A percentile compares a stretch with the other conserved stretches of the same genome.
Conservation (phyloP, 2,329 filamentous ascomycete genomes). For the Botrytis pseudocinerea region DNA sequence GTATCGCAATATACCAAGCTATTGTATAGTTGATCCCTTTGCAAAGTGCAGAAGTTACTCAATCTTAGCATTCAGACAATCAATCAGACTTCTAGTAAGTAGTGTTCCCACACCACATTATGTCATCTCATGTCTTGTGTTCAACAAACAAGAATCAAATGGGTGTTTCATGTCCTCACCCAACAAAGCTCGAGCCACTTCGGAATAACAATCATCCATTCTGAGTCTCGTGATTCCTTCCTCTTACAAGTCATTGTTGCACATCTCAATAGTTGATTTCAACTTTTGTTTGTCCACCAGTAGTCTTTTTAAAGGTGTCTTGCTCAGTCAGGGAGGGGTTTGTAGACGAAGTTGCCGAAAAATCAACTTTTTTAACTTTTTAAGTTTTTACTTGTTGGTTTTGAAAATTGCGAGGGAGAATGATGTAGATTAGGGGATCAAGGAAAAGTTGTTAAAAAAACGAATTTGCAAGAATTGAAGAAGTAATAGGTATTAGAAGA, state of each 20-base stretch:
- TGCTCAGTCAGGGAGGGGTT: background rate
- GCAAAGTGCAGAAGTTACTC: too few species aligned
- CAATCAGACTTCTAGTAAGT: background rate
- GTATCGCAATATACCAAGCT: too few species aligned
- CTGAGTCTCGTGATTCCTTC: background rate
- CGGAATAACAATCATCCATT: background rate
- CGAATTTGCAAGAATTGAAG: background rate
- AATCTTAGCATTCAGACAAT: too few species aligned
- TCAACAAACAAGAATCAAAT: background rate
- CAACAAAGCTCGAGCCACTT: background rate
- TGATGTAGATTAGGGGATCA: background rate
- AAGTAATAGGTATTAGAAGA: background rate
- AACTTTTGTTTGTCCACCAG: background rate
- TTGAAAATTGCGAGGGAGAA: background rate
- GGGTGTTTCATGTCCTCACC: background rate
- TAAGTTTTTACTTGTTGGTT: background rate
- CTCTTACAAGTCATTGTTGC: background rate
- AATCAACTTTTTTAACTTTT: background rate
- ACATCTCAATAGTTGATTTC: background rate
- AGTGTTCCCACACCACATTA: background rate
- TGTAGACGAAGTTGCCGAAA: background rate
- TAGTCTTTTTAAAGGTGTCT: background rate
- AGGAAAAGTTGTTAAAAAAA: background rate
- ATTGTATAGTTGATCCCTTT: too few species aligned
- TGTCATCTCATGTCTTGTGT: background rate